Evolutionary conservation across 495 filamentous ascomycete species (phyloP), one percentile per base, ranked within the genome.

Genomic region (Amphirosellinia nigrospora): DNA sequence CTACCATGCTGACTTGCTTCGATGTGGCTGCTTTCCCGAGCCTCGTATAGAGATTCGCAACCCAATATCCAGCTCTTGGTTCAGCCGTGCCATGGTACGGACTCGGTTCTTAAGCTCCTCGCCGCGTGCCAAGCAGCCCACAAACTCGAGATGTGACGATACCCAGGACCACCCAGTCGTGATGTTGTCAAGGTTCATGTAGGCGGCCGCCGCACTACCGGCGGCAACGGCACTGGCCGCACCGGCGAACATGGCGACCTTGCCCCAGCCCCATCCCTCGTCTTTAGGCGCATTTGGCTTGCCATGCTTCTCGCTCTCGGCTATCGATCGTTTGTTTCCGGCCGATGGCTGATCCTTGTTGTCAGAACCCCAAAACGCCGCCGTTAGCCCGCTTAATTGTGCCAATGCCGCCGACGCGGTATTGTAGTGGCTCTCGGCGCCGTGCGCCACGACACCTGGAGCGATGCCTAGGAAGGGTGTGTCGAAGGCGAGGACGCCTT

Each of bases 391-490:
- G 56, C 74, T 77, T 3, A 97, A 82, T 50, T 93, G 87, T 46
- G 87, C 86, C 70, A 94, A 86, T 8, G 93, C 92, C 0, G 89
- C 81, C 9, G 87, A 84, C 19, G 91, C 92, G 28, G 87, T 90
- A 50, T 91, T 90, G 77, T 93, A 93, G 70, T 98, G 94, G 5
- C 85, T 88, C 78, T 98, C 93, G 11, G 94, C 95, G 23, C 92
- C 91, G 75, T 98, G 91, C 4, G 95, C 94, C 6, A 98, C 89
- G 0, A 98, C 93, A 28, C 92, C 90, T 0, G 96, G 94, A 7
- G 92, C 88, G 68, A 99, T 94, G 23, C 96, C 95, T 0, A 99
- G 86, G 72, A 90, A 99, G 3, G 96, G 96, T 0, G 96, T 99
- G 80, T 99, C 96, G 77, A 98, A 98, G 41, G 95, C 93, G 28